Percentiles rank a stretch among this genome's conserved stretches.
phyloP scores from a whole-genome alignment of 768 basidiomycete genomes.

The Galerina sulciceps region DNA sequence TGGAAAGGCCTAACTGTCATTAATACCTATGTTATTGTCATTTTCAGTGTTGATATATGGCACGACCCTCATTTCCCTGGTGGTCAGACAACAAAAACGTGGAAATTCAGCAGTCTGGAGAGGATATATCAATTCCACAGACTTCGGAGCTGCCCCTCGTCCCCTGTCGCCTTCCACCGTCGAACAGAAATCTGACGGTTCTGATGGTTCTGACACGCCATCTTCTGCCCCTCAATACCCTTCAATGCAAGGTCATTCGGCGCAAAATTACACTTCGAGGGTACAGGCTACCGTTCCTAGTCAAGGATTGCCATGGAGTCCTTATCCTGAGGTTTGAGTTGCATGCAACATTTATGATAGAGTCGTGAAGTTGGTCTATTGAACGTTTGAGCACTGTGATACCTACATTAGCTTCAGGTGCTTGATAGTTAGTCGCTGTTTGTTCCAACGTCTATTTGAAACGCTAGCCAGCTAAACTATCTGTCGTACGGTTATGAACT shows the following conservation, averaged over 20 bases:
- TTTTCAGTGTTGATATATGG: constrained; percentile 10
- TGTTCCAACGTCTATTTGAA: too few relatives aligned
- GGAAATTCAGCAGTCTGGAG: constrained; percentile 16
- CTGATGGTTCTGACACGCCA: neutral
- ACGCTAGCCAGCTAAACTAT: too few relatives aligned
- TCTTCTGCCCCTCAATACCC: neutral
- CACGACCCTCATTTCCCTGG: constrained; percentile 11
- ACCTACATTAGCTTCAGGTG: too few relatives aligned
- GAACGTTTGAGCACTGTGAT: too few relatives aligned
- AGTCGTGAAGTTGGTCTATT: too few relatives aligned
- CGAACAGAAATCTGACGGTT: neutral
- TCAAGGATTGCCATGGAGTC: neutral
- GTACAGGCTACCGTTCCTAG: neutral
- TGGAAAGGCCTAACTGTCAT: too few relatives aligned
- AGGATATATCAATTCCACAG: constrained; percentile 1
- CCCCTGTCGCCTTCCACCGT: neutral
- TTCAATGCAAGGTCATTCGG: neutral
- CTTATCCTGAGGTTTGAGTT: constrained; percentile 5
- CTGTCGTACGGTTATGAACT: too few relatives aligned
- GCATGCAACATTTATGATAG: too few relatives aligned
- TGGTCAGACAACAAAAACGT: constrained; percentile 14
- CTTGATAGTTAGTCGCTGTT: too few relatives aligned
- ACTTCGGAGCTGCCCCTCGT: constrained; percentile 1
- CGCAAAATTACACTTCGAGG: neutral
- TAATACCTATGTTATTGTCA: too few relatives aligned